Evolutionary conservation across 495 filamentous ascomycete species (phyloP).

Genomic region (Penicillium odoratum): DNA sequence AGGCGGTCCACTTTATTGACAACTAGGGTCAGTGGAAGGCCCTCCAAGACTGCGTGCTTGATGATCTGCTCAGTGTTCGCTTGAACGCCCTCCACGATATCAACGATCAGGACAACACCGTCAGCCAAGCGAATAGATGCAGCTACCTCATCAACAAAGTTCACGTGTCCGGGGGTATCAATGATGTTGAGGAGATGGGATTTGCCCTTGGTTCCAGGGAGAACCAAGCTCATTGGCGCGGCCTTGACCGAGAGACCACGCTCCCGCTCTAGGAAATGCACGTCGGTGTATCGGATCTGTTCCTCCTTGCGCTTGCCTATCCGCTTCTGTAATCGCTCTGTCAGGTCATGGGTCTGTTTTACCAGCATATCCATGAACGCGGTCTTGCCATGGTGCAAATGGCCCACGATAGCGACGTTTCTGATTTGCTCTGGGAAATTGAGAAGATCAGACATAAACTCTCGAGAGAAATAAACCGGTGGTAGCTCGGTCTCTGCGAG

Average conservation of each 20-base stretch:
- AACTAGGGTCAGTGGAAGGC: conserved; percentile 82
- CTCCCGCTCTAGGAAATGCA: conserved; percentile 83
- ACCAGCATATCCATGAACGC: conserved; percentile 99
- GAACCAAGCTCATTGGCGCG: conserved; percentile 89
- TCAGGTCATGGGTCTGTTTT: conserved; percentile 86
- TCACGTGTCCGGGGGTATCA: conserved; percentile 96
- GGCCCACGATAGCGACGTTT: conserved; percentile 88
- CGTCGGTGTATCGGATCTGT: conserved; percentile 91
- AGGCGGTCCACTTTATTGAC: conserved; percentile 97
- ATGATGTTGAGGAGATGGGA: conserved; percentile 95
- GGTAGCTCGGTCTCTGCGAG: conserved; percentile 90
- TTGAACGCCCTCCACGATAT: conserved; percentile 98
- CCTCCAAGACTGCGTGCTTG: conserved; percentile 89
- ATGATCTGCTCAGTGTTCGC: conserved; percentile 96
- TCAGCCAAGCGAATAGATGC: conserved; percentile 84
- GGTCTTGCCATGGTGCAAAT: conserved; percentile 97
- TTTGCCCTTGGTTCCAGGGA: conserved; percentile 85
- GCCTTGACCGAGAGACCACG: conserved; percentile 92
- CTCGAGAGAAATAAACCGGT: conserved; percentile 78
- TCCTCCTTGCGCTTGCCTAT: conserved; percentile 82
- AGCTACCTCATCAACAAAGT: conserved; percentile 96
- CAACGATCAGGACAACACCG: conserved; percentile 89
- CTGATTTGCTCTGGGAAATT: conserved; percentile 91
- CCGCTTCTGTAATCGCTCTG: conserved; percentile 72
- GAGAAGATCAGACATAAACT: conserved; percentile 95